Base-by-base conservation (phyloP, 2,329 filamentous ascomycete species). In the Trichoderma gracile region DNA sequence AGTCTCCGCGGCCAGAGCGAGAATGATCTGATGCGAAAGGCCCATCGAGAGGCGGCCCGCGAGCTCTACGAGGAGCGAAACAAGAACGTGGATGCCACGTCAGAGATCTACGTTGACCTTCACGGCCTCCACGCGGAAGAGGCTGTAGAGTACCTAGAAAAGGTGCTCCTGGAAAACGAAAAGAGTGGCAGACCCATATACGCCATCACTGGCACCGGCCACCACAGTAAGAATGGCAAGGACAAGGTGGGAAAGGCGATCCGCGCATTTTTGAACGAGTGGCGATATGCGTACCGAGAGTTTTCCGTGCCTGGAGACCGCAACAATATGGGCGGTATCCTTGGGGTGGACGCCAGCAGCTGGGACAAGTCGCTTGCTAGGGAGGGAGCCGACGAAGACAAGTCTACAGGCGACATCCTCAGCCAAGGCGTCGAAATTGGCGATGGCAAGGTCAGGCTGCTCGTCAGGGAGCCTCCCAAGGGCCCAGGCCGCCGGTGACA, bases 71-170 rank as follows among this genome's bases (percentile, higher is more conserved):
- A 97, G 76, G 91, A 96, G 74, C 91, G 94, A 45, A 97, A 97
- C 76, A 91, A 89, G 76, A 85, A 88, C 72, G 74, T 77, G 46
- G 77, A 77, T 30, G 80, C 79, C 66, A 78, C 81, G 64, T 77
- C 86, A 46, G 95, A 99, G 78, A 86, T 97, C 49, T 99, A 96
- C 77, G 90, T 98, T 61, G 95, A 99, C 77, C 82, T 99, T 38
- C 95, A 99, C 76, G 95, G 95, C n/a, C 85, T 99, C n/a, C 95
- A 98, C 73, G 93, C 95, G 0, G 94, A 98, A 73, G 95, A 99
- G 80, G 95, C 94, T 5, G 92, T 98, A 46, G 91, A 95, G 69
- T 98, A 98, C 72, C 85, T 99, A 4, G 92, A 95, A 76, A 89
- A 89, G 68, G 90, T 96, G 45, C 86, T 99, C 23, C 82, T 93